phyloP scores from a whole-genome alignment of 176 grass and related monocot genomes.

The Coix lacrymajobi region DNA sequence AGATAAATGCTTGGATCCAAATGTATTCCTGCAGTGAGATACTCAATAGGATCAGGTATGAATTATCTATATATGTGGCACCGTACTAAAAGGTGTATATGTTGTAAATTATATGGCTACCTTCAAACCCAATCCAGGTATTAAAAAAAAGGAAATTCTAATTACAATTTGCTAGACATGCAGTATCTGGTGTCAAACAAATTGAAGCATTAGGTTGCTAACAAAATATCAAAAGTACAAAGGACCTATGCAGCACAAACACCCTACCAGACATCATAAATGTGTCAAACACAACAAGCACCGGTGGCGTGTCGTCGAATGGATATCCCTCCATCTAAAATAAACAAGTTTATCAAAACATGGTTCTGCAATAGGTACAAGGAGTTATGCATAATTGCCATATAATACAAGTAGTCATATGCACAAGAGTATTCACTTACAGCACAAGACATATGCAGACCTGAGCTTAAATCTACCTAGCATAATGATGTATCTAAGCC shows the following conservation, averaged over 20 bases:
- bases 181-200: slow-evolving; percentile 3
- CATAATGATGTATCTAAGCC: background rate
- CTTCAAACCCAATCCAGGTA: background rate
- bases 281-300: background rate
- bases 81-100: background rate
- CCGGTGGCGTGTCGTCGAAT: background rate
- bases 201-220: background rate
- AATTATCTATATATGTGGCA: background rate
- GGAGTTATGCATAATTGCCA: background rate
- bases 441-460: background rate
- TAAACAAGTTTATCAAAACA: background rate
- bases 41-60: background rate
- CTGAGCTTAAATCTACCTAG: background rate
- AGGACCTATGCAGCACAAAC: background rate
- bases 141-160: background rate
- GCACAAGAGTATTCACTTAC: background rate
- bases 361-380: background rate
- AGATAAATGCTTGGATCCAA: slow-evolving; percentile 99
- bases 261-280: background rate
- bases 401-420: background rate
- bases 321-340: background rate
- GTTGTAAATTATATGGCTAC: background rate
- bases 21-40: slow-evolving; percentile 70
- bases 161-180: background rate
- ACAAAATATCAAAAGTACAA: background rate